Evolutionary conservation across 169 alveolate species (phyloP).

Genomic region (Cryptosporidium sp.): DNA sequence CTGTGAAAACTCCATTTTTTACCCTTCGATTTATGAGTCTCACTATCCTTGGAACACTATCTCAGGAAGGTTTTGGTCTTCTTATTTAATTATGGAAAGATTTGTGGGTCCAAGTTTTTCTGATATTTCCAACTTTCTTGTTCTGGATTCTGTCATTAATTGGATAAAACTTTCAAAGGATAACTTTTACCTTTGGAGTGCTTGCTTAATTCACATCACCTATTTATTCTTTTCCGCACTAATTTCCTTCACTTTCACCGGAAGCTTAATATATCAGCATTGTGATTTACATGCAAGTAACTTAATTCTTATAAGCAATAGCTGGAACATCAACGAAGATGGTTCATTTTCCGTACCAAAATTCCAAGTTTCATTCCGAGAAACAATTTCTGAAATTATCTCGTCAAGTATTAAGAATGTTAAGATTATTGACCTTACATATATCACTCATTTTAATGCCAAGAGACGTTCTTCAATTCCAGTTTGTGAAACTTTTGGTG

Average conservation of each 20-base stretch:
- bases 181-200: constrained; percentile 35
- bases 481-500: constrained; percentile 30
- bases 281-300: constrained; percentile 55
- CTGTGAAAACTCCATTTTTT: constrained; percentile 5
- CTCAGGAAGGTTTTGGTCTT: constrained; percentile 53
- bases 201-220: background rate
- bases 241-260: constrained; percentile 43
- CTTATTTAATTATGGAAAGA: constrained; percentile 42
- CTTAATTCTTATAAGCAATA: constrained; percentile 4
- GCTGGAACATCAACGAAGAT: background rate
- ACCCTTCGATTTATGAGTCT: constrained; percentile 31
- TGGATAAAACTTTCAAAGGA: constrained; percentile 33
- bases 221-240: constrained; percentile 33
- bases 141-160: constrained; percentile 27
- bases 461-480: background rate
- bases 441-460: background rate
- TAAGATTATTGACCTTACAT: constrained; percentile 52
- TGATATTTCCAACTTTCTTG: constrained; percentile 25
- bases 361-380: background rate
- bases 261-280: constrained; percentile 55
- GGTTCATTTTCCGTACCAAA: background rate
- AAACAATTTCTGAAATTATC: constrained; percentile 17
- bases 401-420: background rate
- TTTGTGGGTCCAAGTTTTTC: constrained; percentile 46
- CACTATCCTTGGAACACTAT: constrained; percentile 37